These are phyloP conservation scores for Takashimella tepidaria DNA, from an alignment of 1,284 basidiomycete species.

Conservation along the genomic window DNA sequence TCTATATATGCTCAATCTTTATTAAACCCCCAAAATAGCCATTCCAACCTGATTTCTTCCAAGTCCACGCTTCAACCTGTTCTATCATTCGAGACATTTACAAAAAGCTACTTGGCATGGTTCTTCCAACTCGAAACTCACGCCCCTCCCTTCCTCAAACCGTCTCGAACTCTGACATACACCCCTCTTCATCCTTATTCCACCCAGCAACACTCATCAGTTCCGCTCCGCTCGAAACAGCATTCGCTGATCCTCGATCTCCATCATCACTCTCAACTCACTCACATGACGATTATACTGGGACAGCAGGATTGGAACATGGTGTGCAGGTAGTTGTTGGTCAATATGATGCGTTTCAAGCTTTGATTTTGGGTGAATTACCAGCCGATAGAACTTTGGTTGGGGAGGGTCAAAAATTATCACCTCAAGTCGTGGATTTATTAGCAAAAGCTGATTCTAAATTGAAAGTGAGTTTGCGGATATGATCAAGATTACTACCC, in stretches of 20 bases:
- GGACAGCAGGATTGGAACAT: not conserved
- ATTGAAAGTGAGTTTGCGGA: constrained; percentile 39
- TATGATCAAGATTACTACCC: not conserved
- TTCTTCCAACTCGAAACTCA: constrained; percentile 18
- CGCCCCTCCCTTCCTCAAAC: constrained; percentile 7
- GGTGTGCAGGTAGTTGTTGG: constrained; percentile 4
- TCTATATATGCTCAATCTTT: constrained; percentile 34
- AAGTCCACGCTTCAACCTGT: constrained; percentile 50
- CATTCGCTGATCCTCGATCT: constrained; percentile 11
- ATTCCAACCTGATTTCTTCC: constrained; percentile 51
- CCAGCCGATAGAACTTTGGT: constrained; percentile 30
- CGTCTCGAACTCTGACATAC: constrained; percentile 3
- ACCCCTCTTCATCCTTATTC: constrained; percentile 18
- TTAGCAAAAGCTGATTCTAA: constrained; percentile 48
- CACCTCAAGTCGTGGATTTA: constrained; percentile 43
- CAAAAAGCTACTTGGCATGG: constrained; percentile 43
- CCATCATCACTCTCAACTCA: constrained; percentile 3
- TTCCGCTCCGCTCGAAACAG: constrained; percentile 24
- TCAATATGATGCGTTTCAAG: constrained; percentile 30
- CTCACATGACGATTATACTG: not conserved
- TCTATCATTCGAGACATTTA: constrained; percentile 51
- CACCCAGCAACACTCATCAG: constrained; percentile 37
- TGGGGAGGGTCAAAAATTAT: constrained; percentile 45
- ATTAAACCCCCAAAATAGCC: too few relatives aligned
- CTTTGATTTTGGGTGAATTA: constrained; percentile 35